Conservation (phyloP, 1,139 yeast genomes). For the Taphrina deformans region DNA sequence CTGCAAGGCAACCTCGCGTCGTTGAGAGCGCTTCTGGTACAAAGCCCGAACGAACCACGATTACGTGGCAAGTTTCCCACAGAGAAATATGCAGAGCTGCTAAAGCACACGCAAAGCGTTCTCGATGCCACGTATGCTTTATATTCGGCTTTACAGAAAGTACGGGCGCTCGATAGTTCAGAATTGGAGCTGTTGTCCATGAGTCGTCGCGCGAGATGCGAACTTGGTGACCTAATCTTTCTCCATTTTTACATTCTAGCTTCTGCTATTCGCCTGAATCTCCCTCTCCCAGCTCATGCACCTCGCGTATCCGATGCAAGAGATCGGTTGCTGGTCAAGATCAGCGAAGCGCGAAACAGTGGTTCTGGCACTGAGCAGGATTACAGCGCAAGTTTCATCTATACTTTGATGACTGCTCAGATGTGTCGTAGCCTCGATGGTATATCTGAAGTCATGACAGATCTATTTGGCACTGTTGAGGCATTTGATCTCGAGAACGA, state of each 20-base stretch:
- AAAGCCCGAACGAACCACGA: constrained; percentile 75
- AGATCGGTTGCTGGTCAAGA: constrained; percentile 64
- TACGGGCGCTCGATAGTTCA: neutral
- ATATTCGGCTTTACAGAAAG: constrained; percentile 62
- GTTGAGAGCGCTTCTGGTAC: constrained; percentile 60
- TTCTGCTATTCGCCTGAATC: constrained; percentile 69
- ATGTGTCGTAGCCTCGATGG: constrained; percentile 12
- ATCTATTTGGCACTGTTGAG: constrained; percentile 7
- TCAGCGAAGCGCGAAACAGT: constrained; percentile 41
- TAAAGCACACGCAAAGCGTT: constrained; percentile 62
- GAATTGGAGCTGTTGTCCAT: constrained; percentile 47
- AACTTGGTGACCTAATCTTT: constrained; percentile 69
- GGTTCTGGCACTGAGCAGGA: constrained; percentile 4
- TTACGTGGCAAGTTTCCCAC: constrained; percentile 72
- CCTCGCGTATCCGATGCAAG: constrained; percentile 70
- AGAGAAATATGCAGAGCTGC: constrained; percentile 53
- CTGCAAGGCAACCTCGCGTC: constrained; percentile 60
- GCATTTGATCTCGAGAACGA: constrained; percentile 1
- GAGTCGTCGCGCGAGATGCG: constrained; percentile 61
- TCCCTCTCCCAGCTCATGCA: constrained; percentile 72
- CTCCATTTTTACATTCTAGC: constrained; percentile 75
- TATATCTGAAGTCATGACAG: neutral
- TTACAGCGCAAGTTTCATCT: constrained; percentile 23
- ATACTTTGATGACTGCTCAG: constrained; percentile 25
- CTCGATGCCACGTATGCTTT: constrained; percentile 75